Evolutionary conservation across 805 yeast genomes (phyloP).

Genomic region (Lipomyces lipofer): DNA sequence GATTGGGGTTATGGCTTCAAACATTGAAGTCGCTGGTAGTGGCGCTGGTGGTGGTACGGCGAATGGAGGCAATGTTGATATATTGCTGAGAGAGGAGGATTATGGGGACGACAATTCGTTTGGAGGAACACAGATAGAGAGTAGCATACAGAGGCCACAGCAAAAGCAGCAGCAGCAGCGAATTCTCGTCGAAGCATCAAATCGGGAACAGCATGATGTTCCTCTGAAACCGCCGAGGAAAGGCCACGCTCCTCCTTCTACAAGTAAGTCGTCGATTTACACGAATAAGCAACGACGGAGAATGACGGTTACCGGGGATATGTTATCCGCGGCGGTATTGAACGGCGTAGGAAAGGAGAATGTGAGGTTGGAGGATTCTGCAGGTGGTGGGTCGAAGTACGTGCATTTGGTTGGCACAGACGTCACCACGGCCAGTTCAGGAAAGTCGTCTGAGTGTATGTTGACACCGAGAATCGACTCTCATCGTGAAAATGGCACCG

Average conservation of each 20-base stretch:
- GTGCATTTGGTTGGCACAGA: not conserved
- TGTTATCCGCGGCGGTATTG: not conserved
- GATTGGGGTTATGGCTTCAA: conserved; percentile 10
- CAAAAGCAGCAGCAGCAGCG: not conserved
- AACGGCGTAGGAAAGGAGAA: not conserved
- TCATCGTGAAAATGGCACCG: not conserved
- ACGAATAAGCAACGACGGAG: not conserved
- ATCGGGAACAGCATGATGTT: not conserved
- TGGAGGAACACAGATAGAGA: not conserved
- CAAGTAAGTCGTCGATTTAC: not conserved
- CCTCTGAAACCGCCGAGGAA: not conserved
- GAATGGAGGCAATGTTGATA: not conserved
- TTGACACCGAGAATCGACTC: not conserved
- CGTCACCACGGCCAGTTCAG: not conserved
- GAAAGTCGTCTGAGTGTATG: not conserved
- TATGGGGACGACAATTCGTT: not conserved
- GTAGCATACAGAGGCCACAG: not conserved
- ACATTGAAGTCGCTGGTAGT: not conserved
- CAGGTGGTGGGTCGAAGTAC: not conserved
- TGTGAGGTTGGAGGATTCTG: not conserved
- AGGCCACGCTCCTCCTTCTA: not conserved
- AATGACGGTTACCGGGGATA: not conserved
- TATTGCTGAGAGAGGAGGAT: not conserved
- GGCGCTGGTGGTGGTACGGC: not conserved
- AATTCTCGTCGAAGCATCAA: not conserved